Base-by-base conservation (phyloP, 73 alveolate genomes). In the Tetrahymena malaccensis region DNA sequence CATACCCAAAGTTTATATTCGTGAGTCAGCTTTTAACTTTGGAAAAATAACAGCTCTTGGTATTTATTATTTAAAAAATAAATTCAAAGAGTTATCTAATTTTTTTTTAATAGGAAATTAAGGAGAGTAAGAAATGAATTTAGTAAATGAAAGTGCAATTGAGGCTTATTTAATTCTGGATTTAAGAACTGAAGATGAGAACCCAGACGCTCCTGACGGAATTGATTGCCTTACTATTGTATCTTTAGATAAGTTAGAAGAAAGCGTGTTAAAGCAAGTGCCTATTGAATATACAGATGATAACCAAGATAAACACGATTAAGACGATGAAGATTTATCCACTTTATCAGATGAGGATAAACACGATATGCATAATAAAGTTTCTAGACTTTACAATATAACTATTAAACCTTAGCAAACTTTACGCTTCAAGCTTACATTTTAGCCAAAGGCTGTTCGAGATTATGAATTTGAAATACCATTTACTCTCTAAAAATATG, bases 1-100 rank as follows among this genome's bases (percentile, higher is more conserved):
- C 3, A 98, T 98, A 35, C 99, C 99, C 19, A 97, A 97, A 85
- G 99, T 99, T 34, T 97, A 96, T 58, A 99, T 99, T 33, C 98
- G 95, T 38, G 99, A 99, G 94, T 99, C 98, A 31, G 94, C 95
- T 33, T 98, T 99, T 93, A 99, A 99, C 95, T 99, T 98, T 97
- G 99, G 99, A 43, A 99, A 99, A 19, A 98, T 99, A 40, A 98
- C 99, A 6, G 70, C 96, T 0, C 94, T 95, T 19, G 89, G 89
- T 70, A 70, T 22, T 3, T 70, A 44, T 25, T 15, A 22, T 93
- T 43, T 56, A 16, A 4, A 93, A 34, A 93, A 33, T 31, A 93
- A 43, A 0, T 85, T 89, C n/a, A 84, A 34, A 13, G 19, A 33
- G 1, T 34, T 16, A 13, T 93, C 89, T 12, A 55, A 89, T 98